Evolutionary conservation across 2,329 filamentous ascomycete genomes (phyloP), one percentile per base, ranked within the genome.

Genomic region (Colletotrichum neosansevieriae): DNA sequence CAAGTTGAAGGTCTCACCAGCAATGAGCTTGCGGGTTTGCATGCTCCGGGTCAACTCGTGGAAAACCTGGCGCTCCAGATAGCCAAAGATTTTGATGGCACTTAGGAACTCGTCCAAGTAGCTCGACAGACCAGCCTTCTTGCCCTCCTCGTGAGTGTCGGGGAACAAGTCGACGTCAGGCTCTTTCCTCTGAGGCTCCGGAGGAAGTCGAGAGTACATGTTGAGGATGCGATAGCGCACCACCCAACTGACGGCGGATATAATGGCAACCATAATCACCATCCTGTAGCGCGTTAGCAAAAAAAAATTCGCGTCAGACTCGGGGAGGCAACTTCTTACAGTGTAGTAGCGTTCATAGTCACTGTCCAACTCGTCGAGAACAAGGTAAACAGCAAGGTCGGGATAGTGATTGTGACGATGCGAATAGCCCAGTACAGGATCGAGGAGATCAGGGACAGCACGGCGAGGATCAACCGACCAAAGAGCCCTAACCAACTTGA

Each of bases 41-140:
- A 99, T 99, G 67, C 94, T 98, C 68, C 96, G 87, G 0, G 96
- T 99, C 74, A 99, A 87, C 80, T 99, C 96, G 76, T 99, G 97
- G 76, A 99, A 99, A 47, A 99, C 96, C 0, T 96, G 94, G 29
- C 96, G 89, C 78, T 99, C 96, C 49, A 99, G 84, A 76, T 98
- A 99, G 9, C 96, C 96, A 80, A 99, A 99, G 66, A 99, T 96
- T 80, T 98, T 99, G 83, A 99, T 99, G 34, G 97, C 96, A 77
- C 94, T 98, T 21, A 99, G 84, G 74, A 99, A 99, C 78, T 99
- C 97, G 79, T 99, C 96, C 29, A 99, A 85, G 74, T 99, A 99
- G 77, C 94, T 99, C n/a, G 94, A 90, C 50, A 99, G 84, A 0
- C 95, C 96, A 0, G 94, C 91, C 79, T 99, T 99, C 34, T 90